Evolutionary conservation across 2,329 filamentous ascomycete species (phyloP).

Genomic region (Lasiodiplodia theobromae): DNA sequence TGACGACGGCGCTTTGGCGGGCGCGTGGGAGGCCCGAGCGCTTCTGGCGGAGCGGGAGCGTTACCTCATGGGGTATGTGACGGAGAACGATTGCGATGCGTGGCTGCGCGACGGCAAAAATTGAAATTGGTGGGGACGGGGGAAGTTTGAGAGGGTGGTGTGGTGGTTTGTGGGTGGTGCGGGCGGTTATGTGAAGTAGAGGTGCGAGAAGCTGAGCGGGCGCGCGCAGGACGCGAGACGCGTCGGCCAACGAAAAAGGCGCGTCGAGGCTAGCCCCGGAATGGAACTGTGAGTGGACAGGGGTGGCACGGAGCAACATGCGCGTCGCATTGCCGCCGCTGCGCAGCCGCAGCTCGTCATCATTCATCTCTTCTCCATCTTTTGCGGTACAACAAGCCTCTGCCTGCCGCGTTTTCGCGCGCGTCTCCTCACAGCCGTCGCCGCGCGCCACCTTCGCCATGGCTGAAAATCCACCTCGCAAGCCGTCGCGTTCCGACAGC

Average conservation of each 20-base stretch:
- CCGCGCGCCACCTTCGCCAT: neutral
- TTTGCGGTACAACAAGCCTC: neutral
- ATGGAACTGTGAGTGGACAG: neutral
- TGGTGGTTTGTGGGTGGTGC: neutral
- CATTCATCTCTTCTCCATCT: slow-evolving; percentile 1
- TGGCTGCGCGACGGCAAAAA: neutral
- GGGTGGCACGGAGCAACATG: slow-evolving; percentile 14
- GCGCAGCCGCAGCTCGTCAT: slow-evolving; percentile 3
- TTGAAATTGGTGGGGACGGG: neutral
- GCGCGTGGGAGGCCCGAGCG: slow-evolving; percentile 18
- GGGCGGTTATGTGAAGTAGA: slow-evolving; percentile 7
- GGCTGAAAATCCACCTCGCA: slow-evolving; percentile 18
- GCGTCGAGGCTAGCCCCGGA: slow-evolving; percentile 7
- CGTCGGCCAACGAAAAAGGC: slow-evolving; percentile 18
- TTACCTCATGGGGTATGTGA: slow-evolving; percentile 27
- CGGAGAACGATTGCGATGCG: neutral
- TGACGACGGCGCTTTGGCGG: slow-evolving; percentile 12
- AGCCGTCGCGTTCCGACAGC: slow-evolving; percentile 41
- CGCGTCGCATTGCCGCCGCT: slow-evolving; percentile 13
- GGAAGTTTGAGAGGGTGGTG: neutral
- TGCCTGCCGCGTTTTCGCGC: neutral
- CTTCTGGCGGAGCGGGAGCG: slow-evolving; percentile 5
- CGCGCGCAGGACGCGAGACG: slow-evolving; percentile 20
- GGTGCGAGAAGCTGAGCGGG: neutral
- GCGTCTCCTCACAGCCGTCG: neutral